These are phyloP conservation scores for Mycena sp. DNA, from an alignment of 1,284 basidiomycete species.

Conservation along the genomic window DNA sequence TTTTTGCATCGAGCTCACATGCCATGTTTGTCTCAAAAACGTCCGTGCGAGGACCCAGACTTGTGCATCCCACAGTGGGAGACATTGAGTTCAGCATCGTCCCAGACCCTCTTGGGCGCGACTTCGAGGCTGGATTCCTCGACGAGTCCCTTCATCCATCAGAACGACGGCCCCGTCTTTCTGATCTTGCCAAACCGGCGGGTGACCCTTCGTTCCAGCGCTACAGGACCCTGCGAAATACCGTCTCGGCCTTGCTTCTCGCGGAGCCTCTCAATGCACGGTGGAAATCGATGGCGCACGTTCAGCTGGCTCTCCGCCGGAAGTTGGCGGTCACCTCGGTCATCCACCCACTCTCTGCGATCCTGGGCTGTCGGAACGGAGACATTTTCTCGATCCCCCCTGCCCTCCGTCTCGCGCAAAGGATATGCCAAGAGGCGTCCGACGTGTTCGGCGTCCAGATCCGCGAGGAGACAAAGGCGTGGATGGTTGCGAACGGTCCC, in stretches of 20 bases:
- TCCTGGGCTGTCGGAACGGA: slow-evolving; percentile 87
- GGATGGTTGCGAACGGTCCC: slow-evolving; percentile 44
- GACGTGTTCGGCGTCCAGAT: slow-evolving; percentile 63
- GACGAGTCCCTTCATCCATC: slow-evolving; percentile 44
- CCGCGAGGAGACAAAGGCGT: slow-evolving; percentile 53
- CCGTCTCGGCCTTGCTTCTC: slow-evolving; percentile 71
- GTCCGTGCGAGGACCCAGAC: slow-evolving; percentile 59
- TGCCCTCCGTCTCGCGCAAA: slow-evolving; percentile 54
- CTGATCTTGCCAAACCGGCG: slow-evolving; percentile 61
- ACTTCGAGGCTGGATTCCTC: slow-evolving; percentile 64
- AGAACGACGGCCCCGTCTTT: slow-evolving; percentile 56
- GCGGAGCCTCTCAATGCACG: slow-evolving; percentile 65
- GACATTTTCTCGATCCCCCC: slow-evolving; percentile 61
- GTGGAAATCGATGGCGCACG: slow-evolving; percentile 76
- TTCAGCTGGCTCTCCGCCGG: slow-evolving; percentile 80
- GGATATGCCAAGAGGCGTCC: slow-evolving; percentile 70
- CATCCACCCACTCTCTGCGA: slow-evolving; percentile 90
- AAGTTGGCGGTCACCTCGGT: slow-evolving; percentile 89
- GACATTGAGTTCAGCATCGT: slow-evolving; percentile 83
- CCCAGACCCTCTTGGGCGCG: slow-evolving; percentile 69
- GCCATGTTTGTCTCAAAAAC: slow-evolving; percentile 44
- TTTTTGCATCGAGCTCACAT: slow-evolving; percentile 88
- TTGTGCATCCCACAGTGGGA: slow-evolving; percentile 83
- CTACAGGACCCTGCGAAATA: slow-evolving; percentile 72
- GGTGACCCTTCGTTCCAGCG: slow-evolving; percentile 50